Evolutionary conservation across 2,329 filamentous ascomycete genomes (phyloP).

Genomic region (Hawksworthiomyces lignivorus): DNA sequence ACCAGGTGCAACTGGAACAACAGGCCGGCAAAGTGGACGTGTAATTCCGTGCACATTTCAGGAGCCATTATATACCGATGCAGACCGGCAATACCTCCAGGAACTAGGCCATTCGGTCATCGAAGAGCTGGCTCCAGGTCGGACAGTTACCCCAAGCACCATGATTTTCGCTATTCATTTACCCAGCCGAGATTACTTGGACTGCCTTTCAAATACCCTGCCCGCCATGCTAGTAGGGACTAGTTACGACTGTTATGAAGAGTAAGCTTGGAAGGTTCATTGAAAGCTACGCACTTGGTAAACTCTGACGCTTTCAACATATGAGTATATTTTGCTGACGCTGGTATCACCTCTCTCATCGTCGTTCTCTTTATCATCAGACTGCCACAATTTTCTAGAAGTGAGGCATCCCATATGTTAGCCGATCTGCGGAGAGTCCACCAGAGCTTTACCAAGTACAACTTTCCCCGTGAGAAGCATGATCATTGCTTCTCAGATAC

Average conservation of each 20-base stretch:
- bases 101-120: conserved; percentile 46
- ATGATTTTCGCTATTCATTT: conserved; percentile 58
- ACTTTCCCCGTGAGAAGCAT: conserved; percentile 31
- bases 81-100: conserved; percentile 44
- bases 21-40: conserved; percentile 17
- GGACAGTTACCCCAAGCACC: conserved; percentile 36
- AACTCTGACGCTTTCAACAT: neutral
- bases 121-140: conserved; percentile 45
- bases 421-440: conserved; percentile 5
- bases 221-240: conserved; percentile 55
- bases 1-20: no score
- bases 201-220: conserved; percentile 35
- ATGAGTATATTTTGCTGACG: neutral
- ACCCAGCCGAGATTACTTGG: conserved; percentile 45
- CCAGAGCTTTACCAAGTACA: conserved; percentile 21
- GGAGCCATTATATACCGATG: conserved; percentile 43
- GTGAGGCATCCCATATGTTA: neutral
- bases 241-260: conserved; percentile 41
- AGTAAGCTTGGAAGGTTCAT: conserved; percentile 26
- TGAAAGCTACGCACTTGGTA: neutral
- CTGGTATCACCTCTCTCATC: neutral
- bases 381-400: conserved; percentile 4
- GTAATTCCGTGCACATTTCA: conserved; percentile 43
- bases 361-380: neutral
- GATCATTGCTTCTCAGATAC: conserved; percentile 34